phyloP scores from a whole-genome alignment of 306 rosid genomes.

The Vachellia collinsii region DNA sequence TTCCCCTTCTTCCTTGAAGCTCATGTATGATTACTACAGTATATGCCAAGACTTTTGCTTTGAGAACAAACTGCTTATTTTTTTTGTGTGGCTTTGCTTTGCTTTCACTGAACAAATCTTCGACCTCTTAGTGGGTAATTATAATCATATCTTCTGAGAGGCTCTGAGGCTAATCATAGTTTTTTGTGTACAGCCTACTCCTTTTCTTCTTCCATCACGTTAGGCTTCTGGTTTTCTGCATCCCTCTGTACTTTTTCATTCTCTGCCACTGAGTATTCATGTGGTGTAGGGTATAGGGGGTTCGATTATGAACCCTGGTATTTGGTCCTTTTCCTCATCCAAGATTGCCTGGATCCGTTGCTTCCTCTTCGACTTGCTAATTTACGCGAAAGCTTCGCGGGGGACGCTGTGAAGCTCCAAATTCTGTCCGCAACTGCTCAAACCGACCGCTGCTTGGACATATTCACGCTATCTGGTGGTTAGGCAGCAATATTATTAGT shows the following conservation, averaged over 20 bases:
- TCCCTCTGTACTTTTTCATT: background rate
- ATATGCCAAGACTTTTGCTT: background rate
- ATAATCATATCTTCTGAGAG: background rate
- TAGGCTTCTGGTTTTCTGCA: background rate
- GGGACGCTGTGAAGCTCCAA: constrained; percentile 23
- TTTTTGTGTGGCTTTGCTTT: constrained; percentile 8
- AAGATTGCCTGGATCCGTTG: background rate
- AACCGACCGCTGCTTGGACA: constrained; percentile 21
- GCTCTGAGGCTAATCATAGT: background rate
- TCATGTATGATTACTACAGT: background rate
- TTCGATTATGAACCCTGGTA: constrained; percentile 31
- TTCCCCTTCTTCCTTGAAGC: background rate
- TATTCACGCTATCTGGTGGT: constrained; percentile 18
- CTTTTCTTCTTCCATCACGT: background rate
- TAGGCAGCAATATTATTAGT: background rate
- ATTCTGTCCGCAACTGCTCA: background rate
- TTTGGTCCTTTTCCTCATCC: background rate
- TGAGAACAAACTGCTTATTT: background rate
- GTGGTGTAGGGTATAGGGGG: constrained; percentile 1
- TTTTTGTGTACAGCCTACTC: background rate
- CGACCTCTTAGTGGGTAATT: background rate
- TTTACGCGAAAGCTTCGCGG: constrained; percentile 16
- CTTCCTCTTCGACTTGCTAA: constrained; percentile 20
- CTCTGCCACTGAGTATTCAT: background rate
- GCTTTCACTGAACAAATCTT: constrained; percentile 13